These are phyloP conservation scores for Fusarium sp. DNA, from an alignment of 2,329 filamentous ascomycete genomes.

Conservation along the genomic window DNA sequence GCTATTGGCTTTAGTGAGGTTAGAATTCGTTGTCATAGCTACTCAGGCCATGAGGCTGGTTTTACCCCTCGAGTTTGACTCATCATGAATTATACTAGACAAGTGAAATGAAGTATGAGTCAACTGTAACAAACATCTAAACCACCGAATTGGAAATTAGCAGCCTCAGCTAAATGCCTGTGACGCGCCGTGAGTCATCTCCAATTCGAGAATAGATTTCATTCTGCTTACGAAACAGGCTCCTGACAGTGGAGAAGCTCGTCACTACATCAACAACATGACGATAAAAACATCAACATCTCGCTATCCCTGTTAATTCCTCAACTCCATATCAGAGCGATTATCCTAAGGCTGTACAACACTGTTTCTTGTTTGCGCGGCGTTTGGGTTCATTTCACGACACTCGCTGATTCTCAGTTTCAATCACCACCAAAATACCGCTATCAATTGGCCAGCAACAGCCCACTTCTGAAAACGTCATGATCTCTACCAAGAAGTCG, in stretches of 20 bases:
- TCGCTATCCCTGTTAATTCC: background rate
- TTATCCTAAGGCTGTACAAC: background rate
- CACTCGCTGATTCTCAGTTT: conserved; percentile 6
- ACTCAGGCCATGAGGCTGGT: background rate
- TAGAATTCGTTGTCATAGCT: background rate
- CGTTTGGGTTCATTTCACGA: conserved; percentile 27
- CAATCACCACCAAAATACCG: conserved; percentile 10
- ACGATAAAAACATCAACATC: conserved; percentile 36
- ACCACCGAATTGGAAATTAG: conserved; percentile 5
- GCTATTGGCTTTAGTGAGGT: background rate
- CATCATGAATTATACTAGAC: background rate
- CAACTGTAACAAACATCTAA: conserved; percentile 2
- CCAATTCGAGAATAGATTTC: conserved; percentile 27
- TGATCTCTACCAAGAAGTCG: conserved; percentile 56
- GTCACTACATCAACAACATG: conserved; percentile 31
- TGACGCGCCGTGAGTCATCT: conserved; percentile 40
- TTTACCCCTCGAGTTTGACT: conserved; percentile 13
- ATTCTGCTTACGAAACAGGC: conserved; percentile 37
- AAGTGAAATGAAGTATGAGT: conserved; percentile 18
- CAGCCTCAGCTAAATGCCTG: background rate
- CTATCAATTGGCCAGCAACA: conserved; percentile 13
- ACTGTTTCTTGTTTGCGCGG: conserved; percentile 9
- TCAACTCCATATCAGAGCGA: background rate
- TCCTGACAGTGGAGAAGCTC: conserved; percentile 32
- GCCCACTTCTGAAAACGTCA: conserved; percentile 40